Evolutionary conservation across 352 stramenopile species (phyloP).

Genomic region (Globisporangium canariense): DNA sequence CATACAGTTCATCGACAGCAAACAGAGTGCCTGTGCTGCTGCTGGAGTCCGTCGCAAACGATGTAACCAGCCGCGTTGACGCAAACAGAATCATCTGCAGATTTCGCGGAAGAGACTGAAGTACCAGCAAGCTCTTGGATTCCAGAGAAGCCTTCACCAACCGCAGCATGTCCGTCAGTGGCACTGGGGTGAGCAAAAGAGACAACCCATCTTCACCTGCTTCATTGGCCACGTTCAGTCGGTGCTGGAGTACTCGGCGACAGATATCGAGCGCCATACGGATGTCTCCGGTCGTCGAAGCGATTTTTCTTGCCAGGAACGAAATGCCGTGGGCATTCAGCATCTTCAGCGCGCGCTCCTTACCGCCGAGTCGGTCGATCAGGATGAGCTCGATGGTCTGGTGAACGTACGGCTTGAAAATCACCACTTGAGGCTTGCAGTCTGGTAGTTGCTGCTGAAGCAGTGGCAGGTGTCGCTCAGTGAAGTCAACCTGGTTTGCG

Average conservation of each 20-base stretch:
- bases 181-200: slow-evolving; percentile 28
- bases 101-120: slow-evolving; percentile 69
- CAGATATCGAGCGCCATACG: slow-evolving; percentile 72
- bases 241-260: slow-evolving; percentile 58
- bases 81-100: slow-evolving; percentile 83
- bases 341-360: slow-evolving; percentile 36
- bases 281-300: slow-evolving; percentile 73
- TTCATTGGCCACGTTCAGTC: slow-evolving; percentile 18
- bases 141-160: slow-evolving; percentile 73
- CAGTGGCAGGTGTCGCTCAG: slow-evolving; percentile 64
- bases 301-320: slow-evolving; percentile 80
- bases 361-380: slow-evolving; percentile 55
- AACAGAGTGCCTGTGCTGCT: slow-evolving; percentile 32
- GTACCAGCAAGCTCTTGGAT: slow-evolving; percentile 49
- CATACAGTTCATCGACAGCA: slow-evolving; percentile 57
- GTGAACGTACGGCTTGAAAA: slow-evolving; percentile 81
- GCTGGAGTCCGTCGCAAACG: slow-evolving; percentile 29
- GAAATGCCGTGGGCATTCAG: slow-evolving; percentile 68
- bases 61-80: slow-evolving; percentile 37
- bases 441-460: slow-evolving; percentile 51
- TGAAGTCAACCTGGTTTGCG: slow-evolving; percentile 85
- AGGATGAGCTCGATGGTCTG: slow-evolving; percentile 79
- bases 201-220: slow-evolving; percentile 4
- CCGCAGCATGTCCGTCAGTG: slow-evolving; percentile 69
- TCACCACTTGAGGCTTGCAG: slow-evolving; percentile 55